Percentiles rank a stretch among this genome's conserved stretches.
Evolutionary conservation across 106 monocot species (phyloP).

Genomic region (Ottelia alismoides): DNA sequence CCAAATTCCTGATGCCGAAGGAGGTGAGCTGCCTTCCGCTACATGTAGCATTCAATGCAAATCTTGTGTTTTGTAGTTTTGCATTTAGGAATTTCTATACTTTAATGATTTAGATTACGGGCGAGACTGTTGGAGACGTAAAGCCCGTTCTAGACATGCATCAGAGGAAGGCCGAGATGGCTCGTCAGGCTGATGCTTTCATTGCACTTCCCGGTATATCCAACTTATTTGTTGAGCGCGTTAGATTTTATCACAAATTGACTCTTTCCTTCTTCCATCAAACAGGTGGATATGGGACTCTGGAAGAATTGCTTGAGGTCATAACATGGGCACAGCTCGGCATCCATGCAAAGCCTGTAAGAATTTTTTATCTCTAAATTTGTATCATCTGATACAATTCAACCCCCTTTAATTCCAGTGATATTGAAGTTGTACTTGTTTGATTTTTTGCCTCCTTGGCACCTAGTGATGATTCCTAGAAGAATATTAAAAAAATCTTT

Average conservation of each 20-base stretch:
- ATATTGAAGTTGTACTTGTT: no score
- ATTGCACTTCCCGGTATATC: slow-evolving; percentile 27
- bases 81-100: no score
- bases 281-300: slow-evolving; percentile 8
- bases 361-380: no score
- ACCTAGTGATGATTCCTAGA: no score
- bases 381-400: no score
- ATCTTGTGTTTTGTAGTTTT: not conserved
- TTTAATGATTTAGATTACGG: slow-evolving; percentile 11
- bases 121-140: slow-evolving; percentile 27
- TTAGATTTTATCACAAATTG: not conserved
- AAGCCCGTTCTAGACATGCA: slow-evolving; percentile 26
- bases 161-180: slow-evolving; percentile 38
- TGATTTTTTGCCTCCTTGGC: no score
- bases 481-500: no score
- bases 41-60: no score
- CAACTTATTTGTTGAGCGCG: not conserved
- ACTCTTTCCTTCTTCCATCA: not conserved
- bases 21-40: no score
- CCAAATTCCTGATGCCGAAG: slow-evolving; percentile 3
- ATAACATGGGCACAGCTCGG: slow-evolving; percentile 17
- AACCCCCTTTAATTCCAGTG: no score
- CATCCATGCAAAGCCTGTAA: slow-evolving; percentile 14
- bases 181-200: slow-evolving; percentile 29
- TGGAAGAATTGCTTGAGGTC: no score